These are phyloP conservation scores for Rhizophagus clarus DNA, from an alignment of 192 early-diverging fungal species.

Conservation along the genomic window DNA sequence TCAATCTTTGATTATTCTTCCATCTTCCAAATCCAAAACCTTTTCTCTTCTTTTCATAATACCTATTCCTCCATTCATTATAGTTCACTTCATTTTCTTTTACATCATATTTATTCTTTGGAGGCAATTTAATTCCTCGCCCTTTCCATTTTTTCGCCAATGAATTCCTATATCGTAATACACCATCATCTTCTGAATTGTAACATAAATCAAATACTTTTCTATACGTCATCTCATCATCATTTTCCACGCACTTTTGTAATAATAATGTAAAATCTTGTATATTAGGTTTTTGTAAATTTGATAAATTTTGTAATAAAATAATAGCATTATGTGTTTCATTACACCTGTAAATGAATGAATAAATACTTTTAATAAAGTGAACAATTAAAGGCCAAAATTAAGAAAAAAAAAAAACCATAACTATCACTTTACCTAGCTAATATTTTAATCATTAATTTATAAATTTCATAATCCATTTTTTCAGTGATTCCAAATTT, in stretches of 20 bases:
- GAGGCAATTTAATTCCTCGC: neutral
- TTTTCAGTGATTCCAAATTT: conserved; percentile 43
- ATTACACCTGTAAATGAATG: conserved; percentile 41
- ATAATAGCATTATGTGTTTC: conserved; percentile 51
- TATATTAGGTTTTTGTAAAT: conserved; percentile 43
- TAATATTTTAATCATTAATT: conserved; percentile 68
- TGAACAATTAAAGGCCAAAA: neutral
- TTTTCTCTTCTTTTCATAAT: neutral
- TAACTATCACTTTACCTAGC: conserved; percentile 45
- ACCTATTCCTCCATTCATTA: neutral
- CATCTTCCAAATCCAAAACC: no score
- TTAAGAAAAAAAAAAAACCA: no score
- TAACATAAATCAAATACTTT: conserved; percentile 53
- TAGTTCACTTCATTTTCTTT: neutral
- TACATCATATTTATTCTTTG: neutral
- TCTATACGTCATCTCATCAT: conserved; percentile 49
- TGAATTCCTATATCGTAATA: conserved; percentile 31
- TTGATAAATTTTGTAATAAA: conserved; percentile 52
- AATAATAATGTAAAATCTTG: conserved; percentile 52
- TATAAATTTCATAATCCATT: conserved; percentile 56
- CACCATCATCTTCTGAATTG: conserved; percentile 38
- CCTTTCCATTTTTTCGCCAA: conserved; percentile 59
- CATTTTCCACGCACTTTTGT: conserved; percentile 52
- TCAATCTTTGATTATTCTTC: no score
- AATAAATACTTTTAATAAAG: neutral